Base-by-base conservation (phyloP, 106 monocot species). In the Amphibolis antarctica region DNA sequence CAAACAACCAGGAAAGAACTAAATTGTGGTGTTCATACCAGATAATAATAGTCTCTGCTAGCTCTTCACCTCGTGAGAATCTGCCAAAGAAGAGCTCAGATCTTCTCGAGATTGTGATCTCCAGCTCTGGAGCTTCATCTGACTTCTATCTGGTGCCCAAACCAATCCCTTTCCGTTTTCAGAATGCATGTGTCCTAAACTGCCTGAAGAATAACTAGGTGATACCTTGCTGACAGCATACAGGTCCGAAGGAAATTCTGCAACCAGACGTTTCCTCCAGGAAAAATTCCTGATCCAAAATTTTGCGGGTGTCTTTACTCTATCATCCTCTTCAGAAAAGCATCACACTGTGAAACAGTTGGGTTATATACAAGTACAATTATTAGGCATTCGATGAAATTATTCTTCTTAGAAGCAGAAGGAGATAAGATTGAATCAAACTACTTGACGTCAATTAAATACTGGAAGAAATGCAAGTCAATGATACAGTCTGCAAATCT, bases 101-200 rank as follows among this genome's bases (percentile, higher is more conserved):
- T 89, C 94, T 74, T 96, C 94, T 74, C 94, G 79, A 12, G 94
- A 96, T 69, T 84, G 86, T 42, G 94, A 89, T 67, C 94, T 84
- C 12, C 94, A 66, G 64, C 96, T 96, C 67, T 82, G 82, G 45
- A 96, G 84, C 21, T 77, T 84, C 47, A 60, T 72, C 50, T 89
- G 86, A 58, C 90, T 80, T 46, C 89, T 56, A 48, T 67, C 64
- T 13, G 89, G 80, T 44, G 73, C 55, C 81, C 77, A 75, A 68
- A 84, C 79, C n/a, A 77, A 77, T 25, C 80, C 80, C 30, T 56
- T 61, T 18, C 76, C 81, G 69, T 72, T 77, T 18, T 86, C 79
- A 76, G 74, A 73, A 62, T 85, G 93, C 66, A 80, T 71, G 63
- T 90, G 96, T 29, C 82, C 77, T 74, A 96, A 77, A 71, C 86